These are phyloP conservation scores for Chlorella sp. DNA, from an alignment of 139 green algal species.

Conservation along the genomic window DNA sequence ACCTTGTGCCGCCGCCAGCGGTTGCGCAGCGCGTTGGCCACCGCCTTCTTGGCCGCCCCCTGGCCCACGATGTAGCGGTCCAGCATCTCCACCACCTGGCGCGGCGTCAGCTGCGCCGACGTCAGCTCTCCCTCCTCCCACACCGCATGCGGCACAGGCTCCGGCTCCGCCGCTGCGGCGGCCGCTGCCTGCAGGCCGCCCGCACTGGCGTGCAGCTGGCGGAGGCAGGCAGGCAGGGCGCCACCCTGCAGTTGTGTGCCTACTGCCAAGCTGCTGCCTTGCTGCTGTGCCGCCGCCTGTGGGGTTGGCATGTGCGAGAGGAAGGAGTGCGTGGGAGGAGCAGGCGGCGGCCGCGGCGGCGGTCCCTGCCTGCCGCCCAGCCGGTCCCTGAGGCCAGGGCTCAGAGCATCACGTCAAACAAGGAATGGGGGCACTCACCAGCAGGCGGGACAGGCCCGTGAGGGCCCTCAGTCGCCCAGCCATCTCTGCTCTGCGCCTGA, in stretches of 20 bases:
- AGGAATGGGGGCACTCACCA: too few species aligned
- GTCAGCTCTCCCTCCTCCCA: constrained; percentile 30
- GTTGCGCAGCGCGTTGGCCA: constrained; percentile 94
- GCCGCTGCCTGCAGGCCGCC: background rate
- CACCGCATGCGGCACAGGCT: constrained; percentile 16
- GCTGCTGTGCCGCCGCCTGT: constrained; percentile 9
- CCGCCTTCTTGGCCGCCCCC: constrained; percentile 89
- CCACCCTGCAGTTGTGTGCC: background rate
- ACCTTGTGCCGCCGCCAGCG: constrained; percentile 92
- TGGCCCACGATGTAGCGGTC: constrained; percentile 93
- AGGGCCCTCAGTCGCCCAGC: too few species aligned
- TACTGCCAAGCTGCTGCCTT: too few species aligned
- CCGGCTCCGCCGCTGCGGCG: constrained; percentile 12
- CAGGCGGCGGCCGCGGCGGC: too few species aligned
- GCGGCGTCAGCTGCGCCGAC: constrained; percentile 24
- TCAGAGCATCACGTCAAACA: too few species aligned
- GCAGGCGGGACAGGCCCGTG: too few species aligned
- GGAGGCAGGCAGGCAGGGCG: constrained; percentile 1
- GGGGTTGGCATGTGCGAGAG: too few species aligned
- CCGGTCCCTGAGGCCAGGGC: too few species aligned
- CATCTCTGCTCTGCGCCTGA: too few species aligned
- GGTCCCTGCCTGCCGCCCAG: too few species aligned
- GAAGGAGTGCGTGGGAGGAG: too few species aligned
- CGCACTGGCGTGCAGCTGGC: background rate
- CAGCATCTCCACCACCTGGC: constrained; percentile 78